Evolutionary conservation across 257 asterid species (phyloP).

Genomic region (Buddleja alternifolia): DNA sequence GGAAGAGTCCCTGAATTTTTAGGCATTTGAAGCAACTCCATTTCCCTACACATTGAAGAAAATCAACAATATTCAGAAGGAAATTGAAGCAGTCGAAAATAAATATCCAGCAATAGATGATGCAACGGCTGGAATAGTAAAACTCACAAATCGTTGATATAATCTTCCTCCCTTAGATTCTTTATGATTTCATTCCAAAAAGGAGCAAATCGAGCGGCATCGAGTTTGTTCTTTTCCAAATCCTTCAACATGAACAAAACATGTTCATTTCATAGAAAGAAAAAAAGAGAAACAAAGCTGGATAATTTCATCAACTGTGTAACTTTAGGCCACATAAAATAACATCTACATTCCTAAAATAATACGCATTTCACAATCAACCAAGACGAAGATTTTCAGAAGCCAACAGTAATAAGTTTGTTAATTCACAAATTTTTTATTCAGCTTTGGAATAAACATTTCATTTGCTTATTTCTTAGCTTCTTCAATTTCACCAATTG

Average conservation of each 20-base stretch:
- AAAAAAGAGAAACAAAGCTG: constrained; percentile 27
- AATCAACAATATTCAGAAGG: constrained; percentile 23
- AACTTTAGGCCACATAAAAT: not conserved
- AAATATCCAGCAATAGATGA: constrained; percentile 13
- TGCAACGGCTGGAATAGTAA: constrained; percentile 21
- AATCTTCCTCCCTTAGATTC: constrained; percentile 96
- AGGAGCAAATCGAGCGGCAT: constrained; percentile 93
- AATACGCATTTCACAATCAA: not conserved
- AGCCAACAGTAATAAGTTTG: not conserved
- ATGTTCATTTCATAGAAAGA: constrained; percentile 22
- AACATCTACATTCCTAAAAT: not conserved
- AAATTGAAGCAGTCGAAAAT: constrained; percentile 17
- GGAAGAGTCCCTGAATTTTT: constrained; percentile 66
- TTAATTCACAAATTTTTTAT: not conserved
- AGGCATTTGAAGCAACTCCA: constrained; percentile 95
- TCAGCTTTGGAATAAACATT: not conserved
- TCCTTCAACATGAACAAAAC: constrained; percentile 49
- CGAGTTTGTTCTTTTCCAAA: constrained; percentile 60
- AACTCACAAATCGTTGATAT: constrained; percentile 74
- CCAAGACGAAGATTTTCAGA: not conserved
- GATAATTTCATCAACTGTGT: constrained; percentile 23
- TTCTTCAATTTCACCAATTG: not conserved
- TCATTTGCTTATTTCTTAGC: not conserved
- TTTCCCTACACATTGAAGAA: constrained; percentile 58
- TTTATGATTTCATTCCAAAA: constrained; percentile 92